Base-by-base conservation (phyloP, 2,329 filamentous ascomycete species). In the Neofusicoccum ribis region DNA sequence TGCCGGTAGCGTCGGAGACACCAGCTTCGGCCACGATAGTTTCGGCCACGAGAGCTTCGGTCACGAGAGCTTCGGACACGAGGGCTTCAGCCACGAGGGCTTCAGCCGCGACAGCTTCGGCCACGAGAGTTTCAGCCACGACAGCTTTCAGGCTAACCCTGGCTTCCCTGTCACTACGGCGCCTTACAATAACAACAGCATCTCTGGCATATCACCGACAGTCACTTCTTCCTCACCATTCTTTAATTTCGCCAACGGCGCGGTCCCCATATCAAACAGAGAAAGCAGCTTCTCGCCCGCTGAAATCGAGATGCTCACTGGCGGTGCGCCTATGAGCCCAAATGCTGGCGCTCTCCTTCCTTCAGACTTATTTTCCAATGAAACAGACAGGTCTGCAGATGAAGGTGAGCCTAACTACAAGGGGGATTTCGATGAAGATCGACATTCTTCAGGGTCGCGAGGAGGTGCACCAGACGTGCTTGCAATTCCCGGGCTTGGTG, bases 341-440 rank as follows among this genome's bases (percentile, higher is more conserved):
- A 90, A 90, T 3, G 91, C 91, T 2, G 88, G 90, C 34, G 85
- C 89, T 15, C 81, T 94, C 3, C 79, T 96, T 15, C 91, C 91
- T 0, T 90, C 91, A 1, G 87, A 86, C 66, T 79, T 90, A 3
- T 82, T 88, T 58, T 84, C 84, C 5, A 87, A 89, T 60, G 89
- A 91, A 54, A 83, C 88, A 44, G 88, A 89, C n/a, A 51, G 63
- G 20, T 65, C 63, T 46, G 61, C 47, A 14, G 61, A 63, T 12
- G 61, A 54, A 27, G 37, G 23, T 12, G 59, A 51, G 31, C 34
- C 41, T 1, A n/a, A 47, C 15, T 79, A 73, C 54, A 75, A 71
- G 0, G 74, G 76, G 46, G 69, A 70, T 9, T 75, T 76, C 43
- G 71, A 76, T 14, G 51, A 59, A 14, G 70, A 76, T 52, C 73